These are phyloP conservation scores for Adenanthera pavonina DNA, from an alignment of 306 rosid genomes.

Conservation along the genomic window DNA sequence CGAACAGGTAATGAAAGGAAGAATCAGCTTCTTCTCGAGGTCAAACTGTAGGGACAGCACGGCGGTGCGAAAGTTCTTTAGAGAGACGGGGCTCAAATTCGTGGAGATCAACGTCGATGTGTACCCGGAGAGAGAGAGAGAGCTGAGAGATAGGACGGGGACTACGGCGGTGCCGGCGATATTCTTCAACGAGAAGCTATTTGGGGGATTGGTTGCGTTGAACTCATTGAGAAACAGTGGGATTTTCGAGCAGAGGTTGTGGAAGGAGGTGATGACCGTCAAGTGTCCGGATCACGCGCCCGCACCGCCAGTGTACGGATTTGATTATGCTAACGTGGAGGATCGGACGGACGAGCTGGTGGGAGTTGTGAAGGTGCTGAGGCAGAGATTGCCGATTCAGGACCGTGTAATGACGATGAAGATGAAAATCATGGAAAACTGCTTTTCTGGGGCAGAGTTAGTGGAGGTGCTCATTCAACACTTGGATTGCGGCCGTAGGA, in stretches of 20 bases:
- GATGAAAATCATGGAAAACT: slow-evolving; percentile 80
- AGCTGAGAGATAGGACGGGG: slow-evolving; percentile 72
- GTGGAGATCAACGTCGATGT: slow-evolving; percentile 96
- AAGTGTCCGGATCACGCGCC: slow-evolving; percentile 70
- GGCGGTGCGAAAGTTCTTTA: slow-evolving; percentile 75
- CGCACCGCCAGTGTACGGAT: slow-evolving; percentile 71
- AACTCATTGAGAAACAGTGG: slow-evolving; percentile 88
- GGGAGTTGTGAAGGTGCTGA: slow-evolving; percentile 54
- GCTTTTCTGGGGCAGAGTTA: slow-evolving; percentile 79
- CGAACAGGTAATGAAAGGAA: slow-evolving; percentile 52
- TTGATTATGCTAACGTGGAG: slow-evolving; percentile 53
- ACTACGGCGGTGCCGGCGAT: slow-evolving; percentile 74
- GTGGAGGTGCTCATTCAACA: slow-evolving; percentile 68
- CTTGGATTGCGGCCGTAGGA: slow-evolving; percentile 69
- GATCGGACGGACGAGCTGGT: slow-evolving; percentile 61
- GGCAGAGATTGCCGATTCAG: slow-evolving; percentile 75
- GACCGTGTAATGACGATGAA: slow-evolving; percentile 82
- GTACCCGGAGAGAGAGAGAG: slow-evolving; percentile 63
- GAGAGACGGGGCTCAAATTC: slow-evolving; percentile 61
- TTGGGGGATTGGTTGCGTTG: slow-evolving; percentile 87
- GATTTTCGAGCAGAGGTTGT: slow-evolving; percentile 62
- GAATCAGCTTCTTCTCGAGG: slow-evolving; percentile 85
- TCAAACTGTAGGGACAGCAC: slow-evolving; percentile 88
- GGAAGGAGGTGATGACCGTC: slow-evolving; percentile 59
- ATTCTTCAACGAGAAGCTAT: slow-evolving; percentile 89